Evolutionary conservation across 1,139 yeast genomes (phyloP).

Genomic region (Lodderomyces pseudojiufengensis): DNA sequence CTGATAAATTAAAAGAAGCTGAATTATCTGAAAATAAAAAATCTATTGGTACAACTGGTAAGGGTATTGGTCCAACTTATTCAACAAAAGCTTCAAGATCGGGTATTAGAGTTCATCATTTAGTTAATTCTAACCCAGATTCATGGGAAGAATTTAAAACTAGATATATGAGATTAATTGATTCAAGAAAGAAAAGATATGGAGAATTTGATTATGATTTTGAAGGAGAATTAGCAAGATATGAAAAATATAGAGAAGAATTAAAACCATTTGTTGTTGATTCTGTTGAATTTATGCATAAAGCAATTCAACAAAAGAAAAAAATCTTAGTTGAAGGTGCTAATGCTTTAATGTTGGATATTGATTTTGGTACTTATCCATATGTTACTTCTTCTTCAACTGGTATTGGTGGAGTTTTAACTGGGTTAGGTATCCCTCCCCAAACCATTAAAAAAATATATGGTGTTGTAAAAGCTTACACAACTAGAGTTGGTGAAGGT

Average conservation of each 20-base stretch:
- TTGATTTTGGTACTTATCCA: conserved; percentile 98
- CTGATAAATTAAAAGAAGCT: conserved; percentile 91
- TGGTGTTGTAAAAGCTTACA: conserved; percentile 98
- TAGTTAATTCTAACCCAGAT: conserved; percentile 82
- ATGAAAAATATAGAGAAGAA: conserved; percentile 68
- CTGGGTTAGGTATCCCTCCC: conserved; percentile 97
- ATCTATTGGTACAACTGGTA: conserved; percentile 97
- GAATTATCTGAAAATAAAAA: conserved; percentile 83
- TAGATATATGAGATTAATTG: conserved; percentile 71
- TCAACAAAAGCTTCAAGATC: conserved; percentile 96
- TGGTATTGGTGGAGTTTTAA: conserved; percentile 96
- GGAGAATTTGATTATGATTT: conserved; percentile 88
- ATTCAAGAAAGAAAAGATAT: conserved; percentile 81
- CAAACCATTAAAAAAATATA: conserved; percentile 69
- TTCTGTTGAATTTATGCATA: conserved; percentile 85
- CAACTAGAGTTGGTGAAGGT: conserved; percentile 99
- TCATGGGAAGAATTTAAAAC: conserved; percentile 91
- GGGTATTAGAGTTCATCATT: conserved; percentile 94
- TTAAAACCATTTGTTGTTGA: conserved; percentile 92
- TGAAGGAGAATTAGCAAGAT: conserved; percentile 74
- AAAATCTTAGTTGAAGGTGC: conserved; percentile 96
- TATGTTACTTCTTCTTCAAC: conserved; percentile 95
- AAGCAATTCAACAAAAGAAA: conserved; percentile 72
- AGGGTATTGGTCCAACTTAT: conserved; percentile 98
- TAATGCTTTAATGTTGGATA: conserved; percentile 94